Evolutionary conservation across 1,284 basidiomycete species (phyloP).

Genomic region (Heterobasidion annosum): DNA sequence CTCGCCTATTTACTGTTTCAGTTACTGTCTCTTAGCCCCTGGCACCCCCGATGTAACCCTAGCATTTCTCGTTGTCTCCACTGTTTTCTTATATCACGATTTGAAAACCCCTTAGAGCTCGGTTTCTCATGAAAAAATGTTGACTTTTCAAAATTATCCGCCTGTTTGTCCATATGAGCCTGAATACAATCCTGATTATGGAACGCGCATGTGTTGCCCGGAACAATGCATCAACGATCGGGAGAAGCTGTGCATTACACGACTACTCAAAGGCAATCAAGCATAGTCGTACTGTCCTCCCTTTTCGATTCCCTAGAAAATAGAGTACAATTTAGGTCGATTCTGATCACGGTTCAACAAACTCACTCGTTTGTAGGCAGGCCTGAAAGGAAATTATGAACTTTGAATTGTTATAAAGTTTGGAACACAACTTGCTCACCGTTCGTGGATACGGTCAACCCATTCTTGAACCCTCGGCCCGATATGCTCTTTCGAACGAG

Average conservation of each 20-base stretch:
- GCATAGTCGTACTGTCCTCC: conserved; percentile 8
- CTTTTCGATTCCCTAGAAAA: conserved; percentile 22
- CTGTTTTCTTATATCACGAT: conserved; percentile 6
- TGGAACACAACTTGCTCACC: conserved; percentile 12
- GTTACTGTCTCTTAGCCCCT: not conserved
- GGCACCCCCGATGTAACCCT: conserved; percentile 9
- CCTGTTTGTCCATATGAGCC: too few species aligned
- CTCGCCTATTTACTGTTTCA: too few species aligned
- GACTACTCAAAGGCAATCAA: not conserved
- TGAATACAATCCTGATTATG: too few species aligned
- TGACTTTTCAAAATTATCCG: too few species aligned
- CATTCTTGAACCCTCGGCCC: conserved; percentile 20
- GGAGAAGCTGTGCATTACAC: not conserved
- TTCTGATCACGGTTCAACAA: not conserved
- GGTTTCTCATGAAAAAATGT: too few species aligned
- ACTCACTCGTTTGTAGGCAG: conserved; percentile 26
- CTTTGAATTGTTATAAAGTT: not conserved
- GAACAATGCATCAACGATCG: too few species aligned
- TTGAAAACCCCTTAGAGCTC: too few species aligned
- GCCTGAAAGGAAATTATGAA: conserved; percentile 13
- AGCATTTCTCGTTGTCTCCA: conserved; percentile 1
- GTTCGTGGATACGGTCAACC: conserved; percentile 19
- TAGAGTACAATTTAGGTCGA: not conserved
- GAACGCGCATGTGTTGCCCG: too few species aligned
- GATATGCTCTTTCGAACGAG: conserved; percentile 9